phyloP scores from a whole-genome alignment of 2,329 filamentous ascomycete genomes.

The Alternaria ventricosa region DNA sequence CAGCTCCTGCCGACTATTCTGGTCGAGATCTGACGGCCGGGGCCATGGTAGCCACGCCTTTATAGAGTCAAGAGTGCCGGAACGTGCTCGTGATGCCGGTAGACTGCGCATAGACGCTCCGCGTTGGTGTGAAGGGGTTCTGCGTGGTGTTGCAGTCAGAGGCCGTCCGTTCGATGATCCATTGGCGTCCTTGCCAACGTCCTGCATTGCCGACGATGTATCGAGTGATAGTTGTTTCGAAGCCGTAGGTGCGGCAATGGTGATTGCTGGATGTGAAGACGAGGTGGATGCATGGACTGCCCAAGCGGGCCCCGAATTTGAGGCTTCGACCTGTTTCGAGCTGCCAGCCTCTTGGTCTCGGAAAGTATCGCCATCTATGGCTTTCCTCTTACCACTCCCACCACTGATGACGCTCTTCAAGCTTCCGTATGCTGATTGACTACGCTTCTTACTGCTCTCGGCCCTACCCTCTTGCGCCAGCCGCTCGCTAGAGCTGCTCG shows the following conservation, averaged over 20 bases:
- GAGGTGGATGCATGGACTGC: slow-evolving; percentile 33
- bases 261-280: slow-evolving; percentile 41
- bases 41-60: slow-evolving; percentile 47
- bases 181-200: slow-evolving; percentile 20
- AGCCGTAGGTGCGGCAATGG: slow-evolving; percentile 39
- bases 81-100: slow-evolving; percentile 28
- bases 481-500: slow-evolving; percentile 54
- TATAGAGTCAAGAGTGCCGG: slow-evolving; percentile 40
- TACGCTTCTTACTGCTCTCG: slow-evolving; percentile 37
- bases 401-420: slow-evolving; percentile 49
- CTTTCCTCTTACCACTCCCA: slow-evolving; percentile 38
- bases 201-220: slow-evolving; percentile 35
- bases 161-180: slow-evolving; percentile 14
- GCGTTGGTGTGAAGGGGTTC: slow-evolving; percentile 26
- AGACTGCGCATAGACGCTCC: slow-evolving; percentile 31
- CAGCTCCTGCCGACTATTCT: slow-evolving; percentile 27
- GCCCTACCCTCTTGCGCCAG: slow-evolving; percentile 40
- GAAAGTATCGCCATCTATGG: slow-evolving; percentile 28
- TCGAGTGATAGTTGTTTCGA: slow-evolving; percentile 48
- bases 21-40: slow-evolving; percentile 27
- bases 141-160: slow-evolving; percentile 17
- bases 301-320: slow-evolving; percentile 34
- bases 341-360: slow-evolving; percentile 24
- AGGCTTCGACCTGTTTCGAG: slow-evolving; percentile 13
- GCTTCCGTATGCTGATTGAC: slow-evolving; percentile 47